These are phyloP conservation scores for Pseudogymnoascus sp. DNA, from an alignment of 2,329 filamentous ascomycete species.

Conservation along the genomic window DNA sequence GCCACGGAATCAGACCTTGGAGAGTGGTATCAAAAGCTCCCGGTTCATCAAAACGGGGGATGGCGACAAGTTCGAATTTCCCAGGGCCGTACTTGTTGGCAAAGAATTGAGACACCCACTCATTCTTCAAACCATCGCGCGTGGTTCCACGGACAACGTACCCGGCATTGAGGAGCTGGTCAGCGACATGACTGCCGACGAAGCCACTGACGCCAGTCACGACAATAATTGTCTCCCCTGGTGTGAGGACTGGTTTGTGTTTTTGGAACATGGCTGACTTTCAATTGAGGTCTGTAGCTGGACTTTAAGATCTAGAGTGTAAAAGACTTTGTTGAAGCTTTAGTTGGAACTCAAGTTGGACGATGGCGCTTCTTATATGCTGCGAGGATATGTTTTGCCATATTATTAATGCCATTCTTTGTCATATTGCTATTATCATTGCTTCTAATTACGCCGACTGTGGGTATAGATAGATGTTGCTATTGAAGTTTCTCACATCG, in stretches of 20 bases:
- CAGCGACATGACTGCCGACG: conserved; percentile 34
- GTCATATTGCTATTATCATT: background rate
- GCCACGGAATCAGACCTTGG: background rate
- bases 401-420: background rate
- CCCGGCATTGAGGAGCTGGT: conserved; percentile 33
- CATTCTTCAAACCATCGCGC: conserved; percentile 26
- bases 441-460: background rate
- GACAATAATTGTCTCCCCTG: conserved; percentile 16
- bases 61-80: conserved; percentile 31
- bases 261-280: background rate
- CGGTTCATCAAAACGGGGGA: conserved; percentile 31
- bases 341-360: background rate
- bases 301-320: background rate
- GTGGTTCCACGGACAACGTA: conserved; percentile 38
- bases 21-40: conserved; percentile 29
- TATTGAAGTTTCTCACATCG: background rate
- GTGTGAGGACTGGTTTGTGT: background rate
- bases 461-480: no score
- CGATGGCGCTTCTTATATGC: background rate
- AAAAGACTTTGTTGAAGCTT: background rate
- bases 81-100: conserved; percentile 17
- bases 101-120: conserved; percentile 28
- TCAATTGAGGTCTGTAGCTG: background rate
- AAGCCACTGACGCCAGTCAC: conserved; percentile 40
- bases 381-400: background rate